Conservation (phyloP, 1,139 yeast genomes). For the Kluyveromyces sp. region DNA sequence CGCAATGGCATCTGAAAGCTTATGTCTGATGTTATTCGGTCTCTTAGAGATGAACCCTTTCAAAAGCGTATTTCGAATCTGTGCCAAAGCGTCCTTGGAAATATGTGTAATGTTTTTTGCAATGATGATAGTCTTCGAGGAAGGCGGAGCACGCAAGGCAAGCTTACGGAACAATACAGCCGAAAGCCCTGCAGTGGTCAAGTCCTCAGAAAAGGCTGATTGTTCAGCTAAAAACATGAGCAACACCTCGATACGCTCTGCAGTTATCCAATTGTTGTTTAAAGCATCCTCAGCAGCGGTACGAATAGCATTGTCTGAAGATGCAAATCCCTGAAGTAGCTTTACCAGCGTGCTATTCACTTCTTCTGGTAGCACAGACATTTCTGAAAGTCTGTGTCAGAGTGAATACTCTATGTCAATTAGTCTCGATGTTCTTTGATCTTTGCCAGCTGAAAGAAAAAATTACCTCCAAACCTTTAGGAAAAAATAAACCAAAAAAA, state of each 20-base stretch:
- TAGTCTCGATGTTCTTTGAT: neutral
- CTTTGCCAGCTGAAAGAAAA: neutral
- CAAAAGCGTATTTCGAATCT: conserved; percentile 60
- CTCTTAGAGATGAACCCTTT: conserved; percentile 66
- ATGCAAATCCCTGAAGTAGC: conserved; percentile 61
- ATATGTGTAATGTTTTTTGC: conserved; percentile 74
- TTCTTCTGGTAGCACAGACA: conserved; percentile 60
- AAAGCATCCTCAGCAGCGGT: conserved; percentile 70
- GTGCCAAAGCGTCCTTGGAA: conserved; percentile 49
- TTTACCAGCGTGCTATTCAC: conserved; percentile 49
- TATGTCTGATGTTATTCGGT: conserved; percentile 70
- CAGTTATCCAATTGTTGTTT: conserved; percentile 67
- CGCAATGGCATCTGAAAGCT: conserved; percentile 87
- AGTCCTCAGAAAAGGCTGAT: conserved; percentile 40
- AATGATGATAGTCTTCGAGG: conserved; percentile 46
- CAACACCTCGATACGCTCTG: conserved; percentile 57
- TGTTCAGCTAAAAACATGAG: conserved; percentile 79
- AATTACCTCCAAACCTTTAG: too few relatives aligned
- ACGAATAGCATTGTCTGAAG: conserved; percentile 70
- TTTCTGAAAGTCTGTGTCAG: conserved; percentile 16
- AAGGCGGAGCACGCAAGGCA: conserved; percentile 57
- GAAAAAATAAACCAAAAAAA: too few relatives aligned
- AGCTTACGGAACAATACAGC: conserved; percentile 88
- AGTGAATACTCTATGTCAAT: neutral
- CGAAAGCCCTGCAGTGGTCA: conserved; percentile 39